A percentile compares a stretch with the other conserved stretches of the same genome.
Conservation (phyloP, 441 rosid genomes). For the Melastoma candidum region DNA sequence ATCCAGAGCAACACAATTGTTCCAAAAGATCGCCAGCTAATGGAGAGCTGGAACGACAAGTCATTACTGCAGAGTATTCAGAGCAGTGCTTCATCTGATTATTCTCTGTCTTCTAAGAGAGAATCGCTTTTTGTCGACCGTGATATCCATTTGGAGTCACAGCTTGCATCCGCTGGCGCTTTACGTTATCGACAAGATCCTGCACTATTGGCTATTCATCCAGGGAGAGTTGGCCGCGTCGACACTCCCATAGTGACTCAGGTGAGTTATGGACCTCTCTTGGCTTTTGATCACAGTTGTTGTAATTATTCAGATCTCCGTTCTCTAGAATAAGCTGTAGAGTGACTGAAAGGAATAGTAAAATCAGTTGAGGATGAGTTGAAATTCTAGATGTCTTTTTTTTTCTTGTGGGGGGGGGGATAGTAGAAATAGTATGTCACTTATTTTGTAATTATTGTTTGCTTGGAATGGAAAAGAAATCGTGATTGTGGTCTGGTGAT, state of each 20-base stretch:
- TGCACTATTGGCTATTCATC: slow-evolving; percentile 26
- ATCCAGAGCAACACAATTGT: slow-evolving; percentile 20
- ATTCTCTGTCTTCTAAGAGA: slow-evolving; percentile 35
- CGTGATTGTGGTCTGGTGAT: no score
- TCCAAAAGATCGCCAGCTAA: slow-evolving; percentile 35
- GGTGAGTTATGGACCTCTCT: slow-evolving; percentile 24
- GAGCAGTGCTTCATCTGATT: slow-evolving; percentile 25
- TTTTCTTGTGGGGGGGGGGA: background rate
- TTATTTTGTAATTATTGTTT: no score
- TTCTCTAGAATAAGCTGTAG: slow-evolving; percentile 3
- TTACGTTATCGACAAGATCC: slow-evolving; percentile 46
- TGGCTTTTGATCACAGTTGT: background rate
- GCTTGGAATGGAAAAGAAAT: background rate
- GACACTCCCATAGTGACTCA: slow-evolving; percentile 50
- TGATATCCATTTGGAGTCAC: slow-evolving; percentile 40
- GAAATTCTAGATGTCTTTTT: background rate
- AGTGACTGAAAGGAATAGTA: no score
- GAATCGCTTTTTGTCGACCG: slow-evolving; percentile 39
- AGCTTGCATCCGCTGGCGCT: slow-evolving; percentile 33
- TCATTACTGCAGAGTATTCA: slow-evolving; percentile 25
- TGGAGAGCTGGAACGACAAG: slow-evolving; percentile 36
- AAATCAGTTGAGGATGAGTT: background rate
- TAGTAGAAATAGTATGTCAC: no score
- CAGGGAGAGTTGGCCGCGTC: slow-evolving; percentile 38
- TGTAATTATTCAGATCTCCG: slow-evolving; percentile 3